Evolutionary conservation across 2,329 filamentous ascomycete genomes (phyloP).

Genomic region (Colletotrichum higginsianum): DNA sequence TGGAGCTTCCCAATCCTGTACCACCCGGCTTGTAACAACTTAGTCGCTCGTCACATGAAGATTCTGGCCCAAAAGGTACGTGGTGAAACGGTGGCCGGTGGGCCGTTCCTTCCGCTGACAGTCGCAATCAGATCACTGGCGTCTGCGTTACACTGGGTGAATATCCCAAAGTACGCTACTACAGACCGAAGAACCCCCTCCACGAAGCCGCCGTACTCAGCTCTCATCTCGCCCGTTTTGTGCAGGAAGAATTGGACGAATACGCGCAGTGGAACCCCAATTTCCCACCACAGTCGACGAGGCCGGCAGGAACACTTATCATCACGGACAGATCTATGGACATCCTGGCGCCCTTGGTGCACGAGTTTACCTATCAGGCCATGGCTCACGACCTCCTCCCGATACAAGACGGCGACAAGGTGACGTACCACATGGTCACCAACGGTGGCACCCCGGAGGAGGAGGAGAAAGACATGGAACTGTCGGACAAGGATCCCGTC

Average conservation of each 20-base stretch:
- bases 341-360: slow-evolving; percentile 85
- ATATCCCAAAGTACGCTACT: slow-evolving; percentile 94
- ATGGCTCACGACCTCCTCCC: slow-evolving; percentile 96
- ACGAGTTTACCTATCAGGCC: slow-evolving; percentile 98
- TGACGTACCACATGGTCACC: slow-evolving; percentile 85
- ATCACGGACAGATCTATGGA: slow-evolving; percentile 97
- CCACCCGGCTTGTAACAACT: slow-evolving; percentile 88
- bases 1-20: slow-evolving; percentile 96
- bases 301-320: slow-evolving; percentile 86
- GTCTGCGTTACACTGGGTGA: slow-evolving; percentile 94
- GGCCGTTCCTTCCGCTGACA: slow-evolving; percentile 40
- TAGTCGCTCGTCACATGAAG: slow-evolving; percentile 88
- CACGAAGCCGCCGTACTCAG: slow-evolving; percentile 93
- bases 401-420: slow-evolving; percentile 89
- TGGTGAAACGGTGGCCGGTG: slow-evolving; percentile 31
- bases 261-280: slow-evolving; percentile 88
- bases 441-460: slow-evolving; percentile 80
- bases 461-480: slow-evolving; percentile 91
- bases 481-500: slow-evolving; percentile 90
- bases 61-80: slow-evolving; percentile 87
- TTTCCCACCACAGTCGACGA: slow-evolving; percentile 84
- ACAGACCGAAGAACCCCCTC: slow-evolving; percentile 78
- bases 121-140: slow-evolving; percentile 76
- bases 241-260: slow-evolving; percentile 91
- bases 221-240: slow-evolving; percentile 88